Evolutionary conservation across 768 basidiomycete species (phyloP), one percentile per base, ranked within the genome.

Genomic region (Tylopilus intermedius): DNA sequence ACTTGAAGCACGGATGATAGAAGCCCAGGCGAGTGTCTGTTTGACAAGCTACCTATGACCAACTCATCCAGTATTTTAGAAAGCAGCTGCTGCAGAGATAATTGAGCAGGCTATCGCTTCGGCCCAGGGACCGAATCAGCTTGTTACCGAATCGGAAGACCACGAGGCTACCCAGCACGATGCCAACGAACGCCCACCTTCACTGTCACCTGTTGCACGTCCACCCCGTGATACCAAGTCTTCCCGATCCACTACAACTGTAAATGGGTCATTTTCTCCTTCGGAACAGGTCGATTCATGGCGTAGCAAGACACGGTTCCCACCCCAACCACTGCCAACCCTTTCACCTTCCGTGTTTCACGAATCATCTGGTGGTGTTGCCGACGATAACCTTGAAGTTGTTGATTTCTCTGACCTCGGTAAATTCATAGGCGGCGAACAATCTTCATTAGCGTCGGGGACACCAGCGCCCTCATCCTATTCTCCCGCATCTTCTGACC

Each of bases 381-480:
- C 75, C 4, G 80, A 77, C 21, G 86, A 85, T 59, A 78, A 82
- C 50, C 75, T 90, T 3, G 88, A 90, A 61, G 79, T 87, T n/a
- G 79, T 92, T 7, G 88, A 91, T 61, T 92, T 90, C 58, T 79
- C 79, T 2, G 88, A 92, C 44, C 74, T 90, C 65, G 86, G 76
- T 40, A 84, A 81, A 69, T 80, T 91, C 54, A 74, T 87, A 10
- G 82, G 79, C 27, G 71, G 71, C 44, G 67, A 68, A 27, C 47
- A 64, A 13, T 27, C 51, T 35, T 47, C 48, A 27, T 43, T 49
- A 43, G 15, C 38, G 21, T 50, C 56, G 9, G 44, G n/a, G 33
- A 50, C 51, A 37, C 38, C 66, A 39, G 45, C 58, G 43, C 47
- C 58, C 26, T 49, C 61, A 26, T 53, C 66, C 21, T 56, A 62